Base-by-base conservation (phyloP, 306 rosid genomes). In the Cucurbita ficifolia region DNA sequence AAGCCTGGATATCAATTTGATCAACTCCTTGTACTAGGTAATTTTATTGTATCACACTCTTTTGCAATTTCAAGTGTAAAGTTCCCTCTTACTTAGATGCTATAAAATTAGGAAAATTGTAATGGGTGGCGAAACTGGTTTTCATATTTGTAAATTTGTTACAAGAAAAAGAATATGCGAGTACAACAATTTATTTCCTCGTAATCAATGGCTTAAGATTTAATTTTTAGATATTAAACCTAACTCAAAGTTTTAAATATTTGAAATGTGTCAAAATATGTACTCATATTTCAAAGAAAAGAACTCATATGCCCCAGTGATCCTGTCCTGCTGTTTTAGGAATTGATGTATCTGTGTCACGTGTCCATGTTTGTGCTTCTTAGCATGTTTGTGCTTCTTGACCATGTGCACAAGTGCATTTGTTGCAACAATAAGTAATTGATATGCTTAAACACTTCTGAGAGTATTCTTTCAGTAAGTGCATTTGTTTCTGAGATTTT, bases 1-100 rank as follows among this genome's bases (percentile, higher is more conserved):
- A 91, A 91, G 80, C 92, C 97, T 73, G 97, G 96, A 51, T 86
- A 86, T 85, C 87, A 79, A 74, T 91, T 94, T 80, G 96, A 94
- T 79, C 82, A 83, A 62, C 87, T 94, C 46, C 78, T 94, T 86
- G 88, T 91, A 50, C 75, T 94, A 80, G 98, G 98, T 90, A 86
- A n/a, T 24, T 67, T 51, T 74, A 49, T 76, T 60, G 63, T 76
- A 60, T 58, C 46, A 45, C 18, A 51, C 33, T 12, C 17, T 10
- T 35, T 53, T 52, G n/a, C 46, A 35, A 51, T n/a, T 29, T 71
- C 6, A 68, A 68, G 40, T 10, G 45, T 45, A 21, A 22, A 46
- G 39, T 13, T 68, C 13, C 55, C 12, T 68, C 7, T n/a, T 24
- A 5, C 24, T 53, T 53, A 8, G 7, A 8, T 8, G 29, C 10